phyloP scores from a whole-genome alignment of 306 rosid genomes.

The Rosa persica region DNA sequence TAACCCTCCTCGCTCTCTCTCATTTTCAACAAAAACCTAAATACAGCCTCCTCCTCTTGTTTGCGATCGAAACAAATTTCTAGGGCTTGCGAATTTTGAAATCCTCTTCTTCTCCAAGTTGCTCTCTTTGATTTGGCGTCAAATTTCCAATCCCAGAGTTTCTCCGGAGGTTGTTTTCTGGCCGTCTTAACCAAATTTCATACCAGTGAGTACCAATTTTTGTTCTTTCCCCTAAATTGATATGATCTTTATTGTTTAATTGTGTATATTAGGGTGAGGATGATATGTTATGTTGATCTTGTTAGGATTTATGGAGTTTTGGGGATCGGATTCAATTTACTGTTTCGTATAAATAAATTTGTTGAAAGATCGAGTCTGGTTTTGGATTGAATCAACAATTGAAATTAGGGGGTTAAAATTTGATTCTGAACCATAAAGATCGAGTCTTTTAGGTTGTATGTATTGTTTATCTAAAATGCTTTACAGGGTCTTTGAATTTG shows the following conservation, averaged over 20 bases:
- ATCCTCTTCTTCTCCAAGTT: too few relatives aligned
- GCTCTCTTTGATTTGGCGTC: too few relatives aligned
- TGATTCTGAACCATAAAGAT: background rate
- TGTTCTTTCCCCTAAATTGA: background rate
- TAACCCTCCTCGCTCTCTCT: background rate
- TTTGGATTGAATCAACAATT: background rate
- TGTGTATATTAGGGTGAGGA: background rate
- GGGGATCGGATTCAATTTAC: background rate
- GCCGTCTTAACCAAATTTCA: background rate
- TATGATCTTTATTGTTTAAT: background rate
- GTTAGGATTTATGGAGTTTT: too few relatives aligned
- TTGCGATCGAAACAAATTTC: background rate
- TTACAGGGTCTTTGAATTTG: too few relatives aligned
- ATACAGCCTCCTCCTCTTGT: background rate
- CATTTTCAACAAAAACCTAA: background rate
- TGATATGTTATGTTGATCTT: background rate
- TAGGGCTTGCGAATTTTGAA: background rate
- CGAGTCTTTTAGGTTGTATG: background rate
- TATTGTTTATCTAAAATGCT: background rate
- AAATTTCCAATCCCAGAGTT: background rate
- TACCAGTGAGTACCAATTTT: background rate
- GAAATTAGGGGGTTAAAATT: background rate
- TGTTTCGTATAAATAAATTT: too few relatives aligned
- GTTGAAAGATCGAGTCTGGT: background rate
- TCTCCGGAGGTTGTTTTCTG: background rate